Base-by-base conservation (phyloP, 306 rosid species). In the Quercus alba region DNA sequence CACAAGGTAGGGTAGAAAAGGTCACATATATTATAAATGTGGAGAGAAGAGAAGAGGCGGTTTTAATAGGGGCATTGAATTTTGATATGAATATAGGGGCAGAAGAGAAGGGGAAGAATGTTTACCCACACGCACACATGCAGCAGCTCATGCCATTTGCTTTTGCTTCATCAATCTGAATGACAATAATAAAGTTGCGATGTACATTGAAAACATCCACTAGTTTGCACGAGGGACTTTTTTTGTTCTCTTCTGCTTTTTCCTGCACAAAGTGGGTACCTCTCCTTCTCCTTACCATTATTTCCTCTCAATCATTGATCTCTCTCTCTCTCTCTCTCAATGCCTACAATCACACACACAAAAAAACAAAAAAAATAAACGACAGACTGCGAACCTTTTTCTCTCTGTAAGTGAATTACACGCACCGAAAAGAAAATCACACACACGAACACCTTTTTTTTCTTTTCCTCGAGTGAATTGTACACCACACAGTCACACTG, bases 191-290 rank as follows among this genome's bases (percentile, higher is more conserved):
- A 83, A 81, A 88, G 86, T 78, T 70, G 88, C 84, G 87, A 93
- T 85, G 87, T 81, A 76, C 84, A 82, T 78, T 74, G 86, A 90
- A 90, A 83, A 70, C 83, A 81, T 83, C 83, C 86, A 88, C 86
- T 83, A 1, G 52, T 91, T 91, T 89, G 98, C 98, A 92, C 97
- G 97, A 90, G 98, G 97, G 96, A 88, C 89, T 89, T 85, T 73
- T 89, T 90, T 94, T 94, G 98, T 92, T 85, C 38, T 84, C 46
- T 90, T 84, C 83, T 82, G 83, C 89, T 74, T 79, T 77, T 76
- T 78, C 74, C 68, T 75, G 69, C 90, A 84, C 35, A 76, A 78
- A 61, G 75, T 87, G 89, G 80, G 84, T 30, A 73, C 82, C 68
- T 63, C 75, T 17, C 26, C 52, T 52, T 75, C 79, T 56, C 77